Base-by-base conservation (phyloP, 2,329 filamentous ascomycete genomes). In the Talaromyces atroroseus region DNA sequence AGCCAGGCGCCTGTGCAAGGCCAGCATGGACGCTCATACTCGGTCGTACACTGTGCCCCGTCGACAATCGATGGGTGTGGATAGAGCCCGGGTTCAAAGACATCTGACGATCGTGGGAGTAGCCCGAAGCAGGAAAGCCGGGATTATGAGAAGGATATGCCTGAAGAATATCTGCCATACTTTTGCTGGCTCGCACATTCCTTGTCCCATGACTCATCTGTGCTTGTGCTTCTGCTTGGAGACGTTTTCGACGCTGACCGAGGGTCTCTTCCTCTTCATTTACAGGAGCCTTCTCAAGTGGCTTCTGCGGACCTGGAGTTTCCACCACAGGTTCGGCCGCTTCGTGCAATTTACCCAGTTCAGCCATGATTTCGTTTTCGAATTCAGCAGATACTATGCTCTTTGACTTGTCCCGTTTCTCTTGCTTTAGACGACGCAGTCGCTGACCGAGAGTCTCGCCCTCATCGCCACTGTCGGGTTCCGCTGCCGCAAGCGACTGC, bases 81-180 rank as follows among this genome's bases (percentile, higher is more conserved):
- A 44, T 36, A 18, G 52, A 48, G n/a, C 34, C 24, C n/a, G 51
- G 51, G n/a, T 34, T 24, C 44, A 48, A 16, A 26, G 49, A 54
- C 21, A 34, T 66, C 51, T 11, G 65, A 64, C n/a, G 68, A 59
- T 46, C 64, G 61, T 24, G 63, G 12, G 21, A n/a, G 23, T 36
- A 29, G n/a, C 38, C 34, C 20, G 42, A 18, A 14, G 48, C 8
- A 45, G 54, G 40, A 12, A 52, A 38, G 16, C 44, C 65, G 16
- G 62, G 59, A 20, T 67, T 65, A 32, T 71, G 66, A 23, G 70
- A 68, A 5, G 82, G 82, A 62, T 83, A 80, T 2, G 78, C 76
- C 58, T 80, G 74, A 10, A 87, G 77, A 29, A 79, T 65, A 60
- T 75, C 68, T 7, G 75, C 76, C 70, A 78, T 76, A 60, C 75